Evolutionary conservation across 768 basidiomycete genomes (phyloP), one percentile per base, ranked within the genome.

Genomic region (Boletus pseudo-olivaceus): DNA sequence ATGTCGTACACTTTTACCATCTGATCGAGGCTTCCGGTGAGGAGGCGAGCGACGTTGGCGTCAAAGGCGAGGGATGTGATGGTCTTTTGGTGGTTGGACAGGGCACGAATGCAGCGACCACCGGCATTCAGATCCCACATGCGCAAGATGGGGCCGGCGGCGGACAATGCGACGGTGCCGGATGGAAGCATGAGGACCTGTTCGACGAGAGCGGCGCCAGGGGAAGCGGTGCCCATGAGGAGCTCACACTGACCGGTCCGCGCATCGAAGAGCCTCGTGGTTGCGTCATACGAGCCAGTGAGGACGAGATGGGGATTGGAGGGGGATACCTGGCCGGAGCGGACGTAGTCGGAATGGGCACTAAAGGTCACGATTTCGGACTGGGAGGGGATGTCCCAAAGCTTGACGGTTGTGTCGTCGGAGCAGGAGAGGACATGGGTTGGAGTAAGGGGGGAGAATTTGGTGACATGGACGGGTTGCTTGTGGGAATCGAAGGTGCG

Each of bases 1-100:
- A 95, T 85, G 71, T 98, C 96, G 74, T 98, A 99, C 33, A 98
- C 95, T 73, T 99, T 99, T 54, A 98, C 92, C 89, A 99, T 90
- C 61, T 96, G 94, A 69, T 99, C 97, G 57, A 99, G 76, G 40
- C 90, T 85, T 30, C 93, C 97, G 1, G 92, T 93, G 43, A 99
- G 76, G 2, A 98, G 79, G 35, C 94, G 82, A 60, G 83, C 82
- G 27, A 88, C 84, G 47, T 76, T 80, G 30, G 87, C 66, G 66
- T 93, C 87, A 70, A 95, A 93, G 1, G 92, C 76, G 40, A 97
- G 78, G 15, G 92, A 82, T 0, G 96, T 98, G 52, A 99, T 83
- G 3, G 97, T 94, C 75, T 99, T 99, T 73, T 98, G 96, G 68
- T 99, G 97, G 74, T 98, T 98, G 34, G 93, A 96, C 58, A 98